Conservation (phyloP, 2,329 filamentous ascomycete species). For the Apiospora aurea region DNA sequence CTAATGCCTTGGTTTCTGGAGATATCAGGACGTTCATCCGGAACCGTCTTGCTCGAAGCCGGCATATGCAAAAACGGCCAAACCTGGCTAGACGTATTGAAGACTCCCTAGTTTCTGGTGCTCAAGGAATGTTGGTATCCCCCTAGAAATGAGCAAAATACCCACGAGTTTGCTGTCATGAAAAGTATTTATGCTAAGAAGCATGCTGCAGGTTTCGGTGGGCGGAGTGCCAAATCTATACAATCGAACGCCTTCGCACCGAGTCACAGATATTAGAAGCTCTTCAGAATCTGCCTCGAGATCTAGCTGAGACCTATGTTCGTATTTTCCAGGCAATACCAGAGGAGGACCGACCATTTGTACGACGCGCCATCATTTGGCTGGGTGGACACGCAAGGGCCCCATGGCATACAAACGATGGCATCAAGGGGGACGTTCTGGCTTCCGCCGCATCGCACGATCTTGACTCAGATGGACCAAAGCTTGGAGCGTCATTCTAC, state of each 20-base stretch:
- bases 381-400: not conserved
- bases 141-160: not conserved
- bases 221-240: constrained; percentile 32
- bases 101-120: not conserved
- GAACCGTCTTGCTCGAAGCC: not conserved
- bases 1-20: constrained; percentile 25
- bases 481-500: not conserved
- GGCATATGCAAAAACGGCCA: not conserved
- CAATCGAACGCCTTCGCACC: constrained; percentile 25
- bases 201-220: constrained; percentile 31
- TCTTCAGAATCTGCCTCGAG: constrained; percentile 27
- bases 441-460: not conserved
- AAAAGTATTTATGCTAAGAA: not conserved
- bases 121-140: not conserved
- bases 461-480: not conserved
- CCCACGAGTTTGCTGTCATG: not conserved
- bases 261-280: constrained; percentile 16
- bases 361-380: constrained; percentile 11
- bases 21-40: constrained; percentile 30
- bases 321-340: constrained; percentile 30
- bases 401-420: not conserved
- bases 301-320: constrained; percentile 30
- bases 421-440: constrained; percentile 10
- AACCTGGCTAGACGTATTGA: not conserved
- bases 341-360: constrained; percentile 16